Conservation (phyloP, 768 basidiomycete genomes). For the Suillus occidentalis region DNA sequence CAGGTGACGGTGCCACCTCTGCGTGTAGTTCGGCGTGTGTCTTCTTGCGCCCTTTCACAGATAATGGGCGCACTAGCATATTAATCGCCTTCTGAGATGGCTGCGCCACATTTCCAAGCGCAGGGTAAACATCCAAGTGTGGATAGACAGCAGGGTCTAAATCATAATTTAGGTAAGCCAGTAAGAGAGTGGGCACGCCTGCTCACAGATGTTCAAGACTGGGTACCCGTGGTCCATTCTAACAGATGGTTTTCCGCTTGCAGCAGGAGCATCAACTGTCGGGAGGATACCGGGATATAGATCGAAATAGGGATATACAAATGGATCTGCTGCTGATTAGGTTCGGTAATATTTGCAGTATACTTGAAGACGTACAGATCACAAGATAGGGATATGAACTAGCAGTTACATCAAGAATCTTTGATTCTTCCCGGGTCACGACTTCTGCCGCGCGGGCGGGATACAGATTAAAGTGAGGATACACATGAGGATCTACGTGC, state of each 20-base stretch:
- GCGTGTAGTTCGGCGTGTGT: conserved; percentile 24
- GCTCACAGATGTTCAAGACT: conserved; percentile 16
- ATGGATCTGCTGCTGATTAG: conserved; percentile 34
- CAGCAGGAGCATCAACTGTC: not conserved
- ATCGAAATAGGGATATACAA: conserved; percentile 34
- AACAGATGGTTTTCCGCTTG: conserved; percentile 1
- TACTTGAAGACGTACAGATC: conserved; percentile 7
- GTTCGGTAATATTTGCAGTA: conserved; percentile 4
- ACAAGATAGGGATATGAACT: conserved; percentile 9
- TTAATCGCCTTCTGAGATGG: not conserved
- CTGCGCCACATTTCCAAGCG: not conserved
- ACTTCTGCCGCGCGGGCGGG: conserved; percentile 21
- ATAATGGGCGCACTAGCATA: conserved; percentile 4
- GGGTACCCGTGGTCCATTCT: conserved; percentile 14
- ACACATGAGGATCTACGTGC: conserved; percentile 39
- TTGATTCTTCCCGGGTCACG: not conserved
- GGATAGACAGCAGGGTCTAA: conserved; percentile 23
- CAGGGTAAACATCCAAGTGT: conserved; percentile 24
- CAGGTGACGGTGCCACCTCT: conserved; percentile 9
- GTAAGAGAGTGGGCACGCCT: conserved; percentile 14
- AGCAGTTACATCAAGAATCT: not conserved
- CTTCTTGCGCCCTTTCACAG: conserved; percentile 16
- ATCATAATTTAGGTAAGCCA: conserved; percentile 9
- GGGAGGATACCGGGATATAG: conserved; percentile 22
- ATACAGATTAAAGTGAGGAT: conserved; percentile 32